Evolutionary conservation across 2,329 filamentous ascomycete genomes (phyloP), one percentile per base, ranked within the genome.

Genomic region (Epichloe scottii): DNA sequence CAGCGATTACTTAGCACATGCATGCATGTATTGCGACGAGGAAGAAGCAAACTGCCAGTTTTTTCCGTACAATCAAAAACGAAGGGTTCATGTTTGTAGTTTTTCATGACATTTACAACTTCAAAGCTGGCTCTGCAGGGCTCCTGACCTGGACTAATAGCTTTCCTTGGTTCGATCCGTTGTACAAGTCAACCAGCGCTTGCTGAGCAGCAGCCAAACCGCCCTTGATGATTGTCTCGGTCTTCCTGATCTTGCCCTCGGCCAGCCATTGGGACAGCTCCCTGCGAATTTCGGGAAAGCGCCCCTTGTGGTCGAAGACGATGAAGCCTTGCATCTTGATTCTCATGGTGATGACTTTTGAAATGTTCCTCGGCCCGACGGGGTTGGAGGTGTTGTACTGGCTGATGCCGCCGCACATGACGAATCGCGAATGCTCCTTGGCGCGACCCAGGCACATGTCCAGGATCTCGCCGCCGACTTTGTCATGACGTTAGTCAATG

Each of bases 251-350:
- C 68, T 82, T 87, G 47, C 86, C 86, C 62, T 87, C 79, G 2
- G 71, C 69, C n/a, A 88, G 62, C 85, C 85, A 89, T 55, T 77
- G 65, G 1, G 75, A 74, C 14, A 89, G 68, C 58, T 88, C 74
- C 61, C 75, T 70, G 57, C 76, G 67, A 1, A 83, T 86, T 41
- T 68, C 63, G 0, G 72, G 61, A 62, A 77, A 85, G 59, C 83
- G 72, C 49, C 75, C 68, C 4, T 64, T 66, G 60, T 76, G 87
- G 63, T 89, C 86, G 51, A 86, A 78, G 46, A 88, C 77, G 55
- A 89, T 83, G 66, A 90, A 89, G 0, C 84, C 84, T 67, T 84
- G 74, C 72, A 87, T 79, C 49, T 69, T 74, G 60, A 81, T 76
- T 53, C 78, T 68, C 72, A 78, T 78, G 5, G 68, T 63, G 42